Percentiles rank a stretch among this genome's conserved stretches.
Evolutionary conservation across 345 rosid species (phyloP).

Genomic region (Boechera retrofracta): DNA sequence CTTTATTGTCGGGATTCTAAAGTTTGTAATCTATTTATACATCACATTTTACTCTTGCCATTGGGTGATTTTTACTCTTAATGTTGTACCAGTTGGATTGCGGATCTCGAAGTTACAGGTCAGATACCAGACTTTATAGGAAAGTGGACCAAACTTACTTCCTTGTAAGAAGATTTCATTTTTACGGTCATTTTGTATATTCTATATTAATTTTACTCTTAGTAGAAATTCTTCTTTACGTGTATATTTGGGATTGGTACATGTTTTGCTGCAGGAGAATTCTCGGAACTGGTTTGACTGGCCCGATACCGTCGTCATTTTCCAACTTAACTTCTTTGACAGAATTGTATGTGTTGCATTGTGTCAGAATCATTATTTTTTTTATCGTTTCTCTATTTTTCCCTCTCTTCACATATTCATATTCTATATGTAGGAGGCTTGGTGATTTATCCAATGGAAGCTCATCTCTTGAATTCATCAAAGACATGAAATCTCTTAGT

Average conservation of each 20-base stretch:
- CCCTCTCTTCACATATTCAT: not conserved
- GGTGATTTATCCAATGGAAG: conserved; percentile 58
- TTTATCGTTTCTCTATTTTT: not conserved
- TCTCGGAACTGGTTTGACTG: conserved; percentile 56
- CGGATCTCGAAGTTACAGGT: conserved; percentile 55
- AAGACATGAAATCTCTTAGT: conserved; percentile 53
- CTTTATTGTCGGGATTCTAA: not conserved
- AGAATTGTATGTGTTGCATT: conserved; percentile 54
- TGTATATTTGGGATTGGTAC: not conserved
- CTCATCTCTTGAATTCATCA: conserved; percentile 57
- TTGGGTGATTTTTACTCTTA: not conserved
- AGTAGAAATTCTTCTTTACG: too few relatives aligned
- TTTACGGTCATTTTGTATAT: not conserved
- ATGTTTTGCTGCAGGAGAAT: conserved; percentile 50
- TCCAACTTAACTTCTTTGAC: conserved; percentile 51
- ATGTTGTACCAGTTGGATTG: conserved; percentile 50
- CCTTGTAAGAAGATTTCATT: conserved; percentile 49
- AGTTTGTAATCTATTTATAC: not conserved
- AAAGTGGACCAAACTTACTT: conserved; percentile 52
- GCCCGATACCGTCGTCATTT: conserved; percentile 64
- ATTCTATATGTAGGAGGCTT: conserved; percentile 52
- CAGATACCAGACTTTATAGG: conserved; percentile 64
- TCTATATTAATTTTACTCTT: too few relatives aligned
- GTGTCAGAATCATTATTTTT: not conserved
- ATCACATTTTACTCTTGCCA: not conserved